Evolutionary conservation across 140 eudicot species (phyloP), one percentile per base, ranked within the genome.

Genomic region (Erigeron philadelphicus): DNA sequence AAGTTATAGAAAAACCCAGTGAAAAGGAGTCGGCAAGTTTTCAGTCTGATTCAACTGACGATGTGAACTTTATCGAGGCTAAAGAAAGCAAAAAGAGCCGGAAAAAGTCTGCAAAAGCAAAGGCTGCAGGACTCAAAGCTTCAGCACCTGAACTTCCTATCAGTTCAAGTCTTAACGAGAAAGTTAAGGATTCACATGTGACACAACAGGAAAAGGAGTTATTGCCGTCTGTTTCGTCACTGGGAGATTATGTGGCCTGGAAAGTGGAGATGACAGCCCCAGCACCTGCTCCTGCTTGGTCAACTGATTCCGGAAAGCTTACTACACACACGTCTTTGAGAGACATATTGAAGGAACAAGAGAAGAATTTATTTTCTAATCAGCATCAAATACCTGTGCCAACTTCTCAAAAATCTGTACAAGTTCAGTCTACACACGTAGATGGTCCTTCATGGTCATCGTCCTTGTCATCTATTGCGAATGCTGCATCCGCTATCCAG

Each of bases 221-320:
- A 2, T 61, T 94, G 54, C 95, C 95, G 3, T 79, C 90, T 38
- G 97, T 95, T 49, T 95, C 95, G 18, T 94, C 95, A 49, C 75
- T 94, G 23, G 97, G 97, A 57, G 99, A 94, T 81, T 89, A 83
- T 79, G 90, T 94, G 23, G 74, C 81, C 53, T 94, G 97, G 99
- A 89, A 87, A 81, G 97, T 84, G 38, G 99, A 87, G 66, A 13
- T 81, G 11, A 67, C 87, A 2, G 58, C 74, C 61, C 85, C 91
- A 61, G 82, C 90, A 21, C 95, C 95, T 66, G 85, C 88, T 23
- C 97, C 95, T 8, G 99, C 99, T 7, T 94, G 99, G 99, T 87
- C 95, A 9, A 78, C 87, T 23, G 99, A 94, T 63, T 77, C 99
- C 2, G 90, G 85, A 15, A 94, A 87, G 79, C 21, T 49, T 25